A percentile compares a stretch with the other conserved stretches of the same genome.
Conservation (phyloP, 345 rosid genomes). For the Arabidopsis arenosa region DNA sequence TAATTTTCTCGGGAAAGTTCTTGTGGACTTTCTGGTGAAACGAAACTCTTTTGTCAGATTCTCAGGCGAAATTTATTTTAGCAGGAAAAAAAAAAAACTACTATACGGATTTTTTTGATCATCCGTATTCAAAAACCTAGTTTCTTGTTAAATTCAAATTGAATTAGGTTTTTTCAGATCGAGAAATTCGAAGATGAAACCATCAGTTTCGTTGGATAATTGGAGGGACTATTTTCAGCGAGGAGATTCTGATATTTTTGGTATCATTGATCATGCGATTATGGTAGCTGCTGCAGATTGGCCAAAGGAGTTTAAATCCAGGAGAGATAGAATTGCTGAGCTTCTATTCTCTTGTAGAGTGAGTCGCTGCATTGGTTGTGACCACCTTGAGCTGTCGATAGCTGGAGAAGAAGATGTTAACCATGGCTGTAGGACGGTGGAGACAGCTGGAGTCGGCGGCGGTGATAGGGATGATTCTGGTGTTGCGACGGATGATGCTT, state of each 20-base stretch:
- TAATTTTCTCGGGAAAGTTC: constrained; percentile 25
- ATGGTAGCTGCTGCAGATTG: constrained; percentile 78
- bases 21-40: constrained; percentile 29
- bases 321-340: constrained; percentile 75
- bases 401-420: constrained; percentile 44
- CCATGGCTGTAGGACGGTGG: constrained; percentile 22
- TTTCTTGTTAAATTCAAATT: too few relatives aligned
- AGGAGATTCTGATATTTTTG: constrained; percentile 70
- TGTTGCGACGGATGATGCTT: constrained; percentile 18
- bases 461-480: constrained; percentile 24
- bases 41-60: constrained; percentile 34
- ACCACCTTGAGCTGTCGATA: constrained; percentile 52
- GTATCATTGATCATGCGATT: constrained; percentile 71
- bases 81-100: neutral
- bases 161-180: too few relatives aligned
- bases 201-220: constrained; percentile 50
- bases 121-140: too few relatives aligned
- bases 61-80: neutral
- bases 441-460: constrained; percentile 11
- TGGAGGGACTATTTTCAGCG: constrained; percentile 81
- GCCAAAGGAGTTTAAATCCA: constrained; percentile 64
- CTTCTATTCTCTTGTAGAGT: constrained; percentile 58
- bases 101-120: too few relatives aligned
- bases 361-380: constrained; percentile 66
- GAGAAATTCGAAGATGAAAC: neutral